A percentile compares a stretch with the other conserved stretches of the same genome.
These are phyloP conservation scores for Capsicum baccatum DNA, from an alignment of 257 asterid genomes.

Conservation along the genomic window DNA sequence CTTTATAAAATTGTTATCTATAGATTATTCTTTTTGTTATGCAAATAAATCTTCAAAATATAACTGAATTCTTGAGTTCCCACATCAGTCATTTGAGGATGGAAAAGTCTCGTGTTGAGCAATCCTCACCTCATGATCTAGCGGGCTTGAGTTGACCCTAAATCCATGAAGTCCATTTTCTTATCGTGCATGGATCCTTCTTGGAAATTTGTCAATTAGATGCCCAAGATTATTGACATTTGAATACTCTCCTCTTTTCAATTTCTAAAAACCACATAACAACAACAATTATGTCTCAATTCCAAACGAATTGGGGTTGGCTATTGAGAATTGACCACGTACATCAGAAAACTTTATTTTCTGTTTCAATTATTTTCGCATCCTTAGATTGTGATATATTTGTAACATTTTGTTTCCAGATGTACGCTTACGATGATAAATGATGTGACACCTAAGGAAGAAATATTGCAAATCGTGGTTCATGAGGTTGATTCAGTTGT, in stretches of 20 bases:
- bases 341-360: background rate
- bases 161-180: no score
- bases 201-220: background rate
- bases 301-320: no score
- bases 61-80: no score
- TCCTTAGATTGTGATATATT: background rate
- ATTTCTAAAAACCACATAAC: background rate
- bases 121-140: no score
- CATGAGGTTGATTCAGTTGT: background rate
- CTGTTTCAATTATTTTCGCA: background rate
- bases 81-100: no score
- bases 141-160: no score
- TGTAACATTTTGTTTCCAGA: background rate
- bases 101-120: no score
- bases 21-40: no score
- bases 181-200: background rate
- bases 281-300: no score
- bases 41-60: background rate
- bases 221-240: background rate
- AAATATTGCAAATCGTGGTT: background rate
- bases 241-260: background rate
- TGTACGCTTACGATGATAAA: background rate
- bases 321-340: background rate
- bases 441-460: background rate
- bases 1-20: background rate